Evolutionary conservation across 108 stramenopile genomes (phyloP).

Genomic region (Poteriospumella lacustris): DNA sequence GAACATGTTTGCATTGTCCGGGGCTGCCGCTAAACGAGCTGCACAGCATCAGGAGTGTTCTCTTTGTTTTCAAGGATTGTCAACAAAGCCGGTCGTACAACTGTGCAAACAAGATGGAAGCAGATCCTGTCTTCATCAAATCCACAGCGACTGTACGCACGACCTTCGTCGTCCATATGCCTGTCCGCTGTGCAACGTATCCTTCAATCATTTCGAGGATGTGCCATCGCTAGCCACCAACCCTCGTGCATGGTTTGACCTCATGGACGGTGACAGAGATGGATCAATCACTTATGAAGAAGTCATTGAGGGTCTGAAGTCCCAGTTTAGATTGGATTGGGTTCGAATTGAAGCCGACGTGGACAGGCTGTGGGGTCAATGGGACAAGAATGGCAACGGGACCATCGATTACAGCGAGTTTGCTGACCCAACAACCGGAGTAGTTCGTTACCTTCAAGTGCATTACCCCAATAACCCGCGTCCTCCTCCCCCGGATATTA

Average conservation of each 20-base stretch:
- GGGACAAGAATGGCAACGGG: constrained; percentile 14
- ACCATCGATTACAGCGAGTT: background rate
- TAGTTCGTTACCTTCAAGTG: background rate
- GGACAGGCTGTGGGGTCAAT: constrained; percentile 1
- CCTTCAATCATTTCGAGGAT: too few relatives aligned
- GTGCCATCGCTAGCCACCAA: background rate
- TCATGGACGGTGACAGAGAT: background rate
- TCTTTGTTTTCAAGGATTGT: too few relatives aligned
- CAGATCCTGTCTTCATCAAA: too few relatives aligned
- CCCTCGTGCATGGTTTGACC: constrained; percentile 12
- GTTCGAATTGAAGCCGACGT: background rate
- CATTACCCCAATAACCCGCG: background rate
- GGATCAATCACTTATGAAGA: background rate
- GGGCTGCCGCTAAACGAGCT: too few relatives aligned
- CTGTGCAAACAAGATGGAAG: too few relatives aligned
- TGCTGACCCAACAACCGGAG: background rate
- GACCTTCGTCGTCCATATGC: too few relatives aligned
- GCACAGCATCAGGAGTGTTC: too few relatives aligned
- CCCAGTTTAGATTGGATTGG: background rate
- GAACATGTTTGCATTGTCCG: too few relatives aligned
- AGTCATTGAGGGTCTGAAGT: background rate
- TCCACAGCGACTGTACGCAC: too few relatives aligned
- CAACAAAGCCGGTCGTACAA: too few relatives aligned
- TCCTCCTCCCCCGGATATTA: background rate
- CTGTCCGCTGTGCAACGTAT: too few relatives aligned